Percentiles rank a stretch among this genome's conserved stretches.
phyloP scores from a whole-genome alignment of 805 yeast species.

The Hanseniaspora guilliermondii region DNA sequence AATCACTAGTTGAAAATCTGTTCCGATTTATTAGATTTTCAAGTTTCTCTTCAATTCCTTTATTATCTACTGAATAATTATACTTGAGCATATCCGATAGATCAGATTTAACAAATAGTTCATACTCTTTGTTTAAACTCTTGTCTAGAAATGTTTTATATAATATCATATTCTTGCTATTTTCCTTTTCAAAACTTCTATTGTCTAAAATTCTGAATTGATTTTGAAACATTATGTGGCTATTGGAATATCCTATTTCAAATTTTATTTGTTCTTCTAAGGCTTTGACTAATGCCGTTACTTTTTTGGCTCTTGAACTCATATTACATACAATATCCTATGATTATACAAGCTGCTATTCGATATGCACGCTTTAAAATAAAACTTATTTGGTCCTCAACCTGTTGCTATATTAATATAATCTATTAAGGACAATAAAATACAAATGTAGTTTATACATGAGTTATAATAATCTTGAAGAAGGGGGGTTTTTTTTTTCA shows the following conservation, averaged over 20 bases:
- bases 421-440: too few species aligned
- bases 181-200: background rate
- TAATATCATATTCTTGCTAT: slow-evolving; percentile 1
- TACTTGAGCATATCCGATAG: background rate
- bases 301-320: background rate
- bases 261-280: slow-evolving; percentile 6
- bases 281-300: background rate
- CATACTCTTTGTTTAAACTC: background rate
- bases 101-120: slow-evolving; percentile 10
- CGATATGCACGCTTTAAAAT: background rate
- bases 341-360: too few species aligned
- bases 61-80: background rate
- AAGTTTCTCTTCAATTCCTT: background rate
- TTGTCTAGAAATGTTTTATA: background rate
- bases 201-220: background rate
- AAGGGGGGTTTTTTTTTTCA: too few species aligned
- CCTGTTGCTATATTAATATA: too few species aligned
- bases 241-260: background rate
- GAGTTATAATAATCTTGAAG: too few species aligned
- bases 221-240: background rate
- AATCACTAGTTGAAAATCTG: background rate
- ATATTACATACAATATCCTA: background rate
- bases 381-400: background rate
- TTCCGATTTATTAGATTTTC: background rate
- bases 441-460: too few species aligned